A percentile compares a stretch with the other conserved stretches of the same genome.
Conservation (phyloP, 345 rosid species). For the Eucalyptus melliodora region DNA sequence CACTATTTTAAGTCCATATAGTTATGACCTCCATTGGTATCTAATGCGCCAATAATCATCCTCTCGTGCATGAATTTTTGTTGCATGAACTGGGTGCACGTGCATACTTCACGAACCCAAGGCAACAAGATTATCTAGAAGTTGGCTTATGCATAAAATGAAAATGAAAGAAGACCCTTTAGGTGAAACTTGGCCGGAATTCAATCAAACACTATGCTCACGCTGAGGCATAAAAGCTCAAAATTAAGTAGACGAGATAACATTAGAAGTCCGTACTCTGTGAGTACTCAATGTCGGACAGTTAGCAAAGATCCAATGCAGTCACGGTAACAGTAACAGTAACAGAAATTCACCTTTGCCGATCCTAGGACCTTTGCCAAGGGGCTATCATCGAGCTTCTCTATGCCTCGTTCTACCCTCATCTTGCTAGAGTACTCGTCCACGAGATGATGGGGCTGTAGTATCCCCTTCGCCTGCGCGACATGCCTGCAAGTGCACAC, state of each 20-base stretch:
- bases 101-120: background rate
- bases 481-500: conserved; percentile 12
- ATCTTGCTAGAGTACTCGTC: conserved; percentile 16
- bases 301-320: background rate
- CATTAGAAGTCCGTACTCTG: background rate
- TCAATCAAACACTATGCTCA: background rate
- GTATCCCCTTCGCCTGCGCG: conserved; percentile 33
- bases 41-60: background rate
- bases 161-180: background rate
- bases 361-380: conserved; percentile 30
- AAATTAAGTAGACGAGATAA: background rate
- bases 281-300: background rate
- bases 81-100: background rate
- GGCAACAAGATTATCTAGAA: background rate
- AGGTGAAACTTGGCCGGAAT: background rate
- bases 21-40: background rate
- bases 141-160: background rate
- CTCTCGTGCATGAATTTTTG: background rate
- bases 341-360: conserved; percentile 12
- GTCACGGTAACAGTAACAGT: background rate
- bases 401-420: conserved; percentile 20
- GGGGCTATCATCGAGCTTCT: conserved; percentile 22
- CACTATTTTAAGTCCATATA: background rate
- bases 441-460: conserved; percentile 38
- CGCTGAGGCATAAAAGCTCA: background rate